Conservation (phyloP, 257 asterid species). For the Penstemon barbatus region DNA sequence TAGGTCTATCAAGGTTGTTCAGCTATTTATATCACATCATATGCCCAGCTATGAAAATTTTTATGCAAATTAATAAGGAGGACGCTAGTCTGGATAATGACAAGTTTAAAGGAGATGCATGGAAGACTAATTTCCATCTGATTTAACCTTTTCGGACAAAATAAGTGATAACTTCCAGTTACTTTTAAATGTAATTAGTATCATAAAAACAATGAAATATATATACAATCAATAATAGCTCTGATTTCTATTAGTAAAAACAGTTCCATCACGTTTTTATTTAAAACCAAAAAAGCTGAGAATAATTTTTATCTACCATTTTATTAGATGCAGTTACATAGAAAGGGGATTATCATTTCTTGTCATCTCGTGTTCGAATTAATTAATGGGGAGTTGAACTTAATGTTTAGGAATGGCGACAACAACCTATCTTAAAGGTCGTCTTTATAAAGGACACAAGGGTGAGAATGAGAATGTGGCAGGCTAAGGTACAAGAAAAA, state of each 20-base stretch:
- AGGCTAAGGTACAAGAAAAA: neutral
- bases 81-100: neutral
- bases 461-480: neutral
- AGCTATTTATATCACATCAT: slow-evolving; percentile 8
- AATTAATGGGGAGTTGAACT: slow-evolving; percentile 1
- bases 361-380: neutral
- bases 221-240: neutral
- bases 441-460: neutral
- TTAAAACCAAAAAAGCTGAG: neutral
- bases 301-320: slow-evolving; percentile 1
- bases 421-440: neutral
- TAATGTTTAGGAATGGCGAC: neutral
- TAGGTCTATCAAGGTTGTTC: neutral
- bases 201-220: neutral
- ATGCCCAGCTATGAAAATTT: neutral
- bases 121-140: neutral
- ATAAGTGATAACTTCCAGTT: neutral
- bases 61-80: slow-evolving; percentile 10
- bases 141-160: neutral
- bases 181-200: neutral
- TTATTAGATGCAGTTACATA: slow-evolving; percentile 1
- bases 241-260: neutral
- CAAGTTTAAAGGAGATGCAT: slow-evolving; percentile 4
- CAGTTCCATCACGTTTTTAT: neutral
- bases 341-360: neutral